Evolutionary conservation across 2,329 filamentous ascomycete species (phyloP).

Genomic region (Trichoderma sp.): DNA sequence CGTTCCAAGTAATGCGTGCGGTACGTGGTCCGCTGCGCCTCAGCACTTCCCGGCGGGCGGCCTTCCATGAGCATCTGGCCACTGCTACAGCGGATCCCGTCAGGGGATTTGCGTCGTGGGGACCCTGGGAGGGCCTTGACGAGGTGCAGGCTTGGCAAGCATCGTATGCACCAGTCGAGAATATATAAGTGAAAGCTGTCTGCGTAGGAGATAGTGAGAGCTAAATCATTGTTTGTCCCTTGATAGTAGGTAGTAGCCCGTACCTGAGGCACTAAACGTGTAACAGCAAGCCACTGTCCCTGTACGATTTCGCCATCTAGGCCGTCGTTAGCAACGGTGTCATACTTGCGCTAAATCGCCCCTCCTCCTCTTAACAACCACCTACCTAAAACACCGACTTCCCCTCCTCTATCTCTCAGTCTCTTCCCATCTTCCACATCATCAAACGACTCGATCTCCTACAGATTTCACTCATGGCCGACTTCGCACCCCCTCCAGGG

Average conservation of each 20-base stretch:
- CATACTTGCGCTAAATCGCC: slow-evolving; percentile 13
- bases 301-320: neutral
- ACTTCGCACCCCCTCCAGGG: slow-evolving; percentile 56
- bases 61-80: neutral
- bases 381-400: neutral
- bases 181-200: neutral
- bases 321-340: slow-evolving; percentile 10
- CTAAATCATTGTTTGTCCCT: neutral
- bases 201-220: neutral
- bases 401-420: neutral
- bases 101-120: neutral
- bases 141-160: neutral
- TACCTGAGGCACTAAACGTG: neutral
- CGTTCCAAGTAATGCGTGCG: neutral
- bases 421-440: slow-evolving; percentile 1
- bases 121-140: neutral
- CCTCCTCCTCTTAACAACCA: slow-evolving; percentile 12
- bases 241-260: neutral
- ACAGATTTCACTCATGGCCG: slow-evolving; percentile 48
- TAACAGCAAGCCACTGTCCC: neutral
- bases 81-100: slow-evolving; percentile 7
- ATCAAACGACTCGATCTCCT: neutral
- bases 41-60: neutral
- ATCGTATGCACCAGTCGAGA: neutral
- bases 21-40: slow-evolving; percentile 24